Evolutionary conservation across 352 stramenopile species (phyloP), one percentile per base, ranked within the genome.

Genomic region (Globisporangium mamillatum): DNA sequence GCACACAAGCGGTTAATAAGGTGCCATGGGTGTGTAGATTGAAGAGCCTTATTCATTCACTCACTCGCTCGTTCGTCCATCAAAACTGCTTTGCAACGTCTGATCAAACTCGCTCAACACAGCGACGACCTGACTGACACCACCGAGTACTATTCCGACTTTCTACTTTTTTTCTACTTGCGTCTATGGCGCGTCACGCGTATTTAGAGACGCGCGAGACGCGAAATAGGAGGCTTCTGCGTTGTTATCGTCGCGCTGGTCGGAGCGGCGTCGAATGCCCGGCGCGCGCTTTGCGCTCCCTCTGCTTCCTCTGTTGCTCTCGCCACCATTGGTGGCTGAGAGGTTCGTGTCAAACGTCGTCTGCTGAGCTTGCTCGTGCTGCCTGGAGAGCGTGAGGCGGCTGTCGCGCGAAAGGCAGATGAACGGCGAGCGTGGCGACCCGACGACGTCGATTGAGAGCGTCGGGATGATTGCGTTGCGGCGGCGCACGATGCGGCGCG

Each of bases 401-500:
- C 71, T 54, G 36, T 86, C 67, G 32, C 65, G 69, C 16, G 74
- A 78, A 24, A 80, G 50, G 16, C 77, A 83, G 25, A 80, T 67
- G 32, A 76, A 68, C 0, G 78, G 80, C n/a, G 76, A 81, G 1
- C 78, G 75, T 16, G 78, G 75, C 44, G 73, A 88, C 10, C 76
- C 77, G 22, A 87, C 24, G 0, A 70, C 67, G 52, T 87, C 78
- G n/a, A 85, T 71, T 4, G 67, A 75, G 14, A 88, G 63, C 46
- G 75, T 77, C 20, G 80, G 79, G 12, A 88, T 65, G 60, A 92
- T 82, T 4, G 84, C 84, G 64, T 92, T 92, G 54, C 84, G 77
- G 25, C 84, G 80, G 6, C 75, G 80, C 10, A 41, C 68, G 44
- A 57, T 56, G 56, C 56, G 56, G n/a, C 73, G 66, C 32, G 56